A percentile compares a stretch with the other conserved stretches of the same genome.
These are phyloP conservation scores for Mortierella sp. DNA, from an alignment of 371 early-diverging fungal species.

Conservation along the genomic window DNA sequence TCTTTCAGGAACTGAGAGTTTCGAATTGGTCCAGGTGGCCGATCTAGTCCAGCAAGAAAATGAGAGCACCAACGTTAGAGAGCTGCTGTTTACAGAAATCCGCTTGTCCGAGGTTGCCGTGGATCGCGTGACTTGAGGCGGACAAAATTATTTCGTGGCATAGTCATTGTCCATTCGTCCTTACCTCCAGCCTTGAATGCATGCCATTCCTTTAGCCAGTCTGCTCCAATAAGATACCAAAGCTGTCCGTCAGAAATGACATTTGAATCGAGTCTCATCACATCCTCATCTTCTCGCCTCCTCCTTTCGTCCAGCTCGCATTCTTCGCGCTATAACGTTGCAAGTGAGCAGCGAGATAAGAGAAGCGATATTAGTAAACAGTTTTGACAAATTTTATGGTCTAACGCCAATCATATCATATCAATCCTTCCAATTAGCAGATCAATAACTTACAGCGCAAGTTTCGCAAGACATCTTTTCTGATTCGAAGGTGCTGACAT, in stretches of 20 bases:
- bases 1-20: slow-evolving; percentile 53
- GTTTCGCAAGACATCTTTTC: slow-evolving; percentile 38
- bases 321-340: slow-evolving; percentile 41
- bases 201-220: slow-evolving; percentile 56
- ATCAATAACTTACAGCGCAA: slow-evolving; percentile 41
- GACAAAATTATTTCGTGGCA: neutral
- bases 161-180: neutral
- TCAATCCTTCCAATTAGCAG: neutral
- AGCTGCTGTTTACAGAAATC: too few species aligned
- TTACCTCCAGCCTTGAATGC: slow-evolving; percentile 55
- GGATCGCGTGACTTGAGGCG: too few species aligned
- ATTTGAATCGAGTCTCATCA: slow-evolving; percentile 44
- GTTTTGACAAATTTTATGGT: neutral
- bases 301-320: slow-evolving; percentile 41
- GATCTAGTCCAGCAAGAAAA: slow-evolving; percentile 12
- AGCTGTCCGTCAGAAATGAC: slow-evolving; percentile 41
- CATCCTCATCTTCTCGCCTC: slow-evolving; percentile 48
- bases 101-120: too few species aligned
- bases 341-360: neutral
- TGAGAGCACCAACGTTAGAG: too few species aligned
- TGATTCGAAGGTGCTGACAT: slow-evolving; percentile 27
- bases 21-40: slow-evolving; percentile 42
- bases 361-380: neutral
- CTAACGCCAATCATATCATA: too few species aligned
- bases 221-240: slow-evolving; percentile 55